These are phyloP conservation scores for Phascolomyces articulosus DNA, from an alignment of 371 early-diverging fungal genomes.

Conservation along the genomic window DNA sequence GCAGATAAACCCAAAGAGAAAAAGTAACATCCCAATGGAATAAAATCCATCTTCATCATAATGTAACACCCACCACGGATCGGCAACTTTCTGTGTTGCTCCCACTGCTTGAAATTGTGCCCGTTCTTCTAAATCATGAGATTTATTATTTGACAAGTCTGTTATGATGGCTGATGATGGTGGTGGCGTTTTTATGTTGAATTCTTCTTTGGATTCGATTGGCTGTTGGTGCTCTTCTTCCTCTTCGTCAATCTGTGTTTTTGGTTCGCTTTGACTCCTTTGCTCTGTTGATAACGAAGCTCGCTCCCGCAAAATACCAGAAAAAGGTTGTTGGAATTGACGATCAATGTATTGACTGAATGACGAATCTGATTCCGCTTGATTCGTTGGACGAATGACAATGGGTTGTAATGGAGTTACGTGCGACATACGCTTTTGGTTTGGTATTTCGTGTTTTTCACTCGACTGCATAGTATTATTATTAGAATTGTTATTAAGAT, in stretches of 20 bases:
- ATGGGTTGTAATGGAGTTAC: constrained; percentile 9
- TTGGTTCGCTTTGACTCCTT: neutral
- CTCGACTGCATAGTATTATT: neutral
- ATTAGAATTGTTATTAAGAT: too few relatives aligned
- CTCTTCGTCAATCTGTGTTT: too few relatives aligned
- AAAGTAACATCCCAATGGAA: constrained; percentile 31
- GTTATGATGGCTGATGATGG: neutral
- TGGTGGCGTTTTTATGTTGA: neutral
- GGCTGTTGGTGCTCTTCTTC: too few relatives aligned
- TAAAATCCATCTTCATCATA: constrained; percentile 39
- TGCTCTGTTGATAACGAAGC: neutral
- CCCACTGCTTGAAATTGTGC: neutral
- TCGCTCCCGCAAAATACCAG: constrained; percentile 1
- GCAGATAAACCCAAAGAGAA: constrained; percentile 44
- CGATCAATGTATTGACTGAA: constrained; percentile 6
- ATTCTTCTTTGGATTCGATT: too few relatives aligned
- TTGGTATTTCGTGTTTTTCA: neutral
- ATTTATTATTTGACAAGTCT: neutral
- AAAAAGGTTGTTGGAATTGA: constrained; percentile 6
- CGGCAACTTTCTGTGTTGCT: neutral
- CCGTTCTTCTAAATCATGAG: neutral
- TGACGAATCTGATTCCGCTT: constrained; percentile 8
- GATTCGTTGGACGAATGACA: constrained; percentile 5
- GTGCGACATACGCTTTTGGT: neutral
- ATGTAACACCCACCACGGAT: constrained; percentile 30